Evolutionary conservation across 352 stramenopile genomes (phyloP).

Genomic region (Peronospora farinosa): DNA sequence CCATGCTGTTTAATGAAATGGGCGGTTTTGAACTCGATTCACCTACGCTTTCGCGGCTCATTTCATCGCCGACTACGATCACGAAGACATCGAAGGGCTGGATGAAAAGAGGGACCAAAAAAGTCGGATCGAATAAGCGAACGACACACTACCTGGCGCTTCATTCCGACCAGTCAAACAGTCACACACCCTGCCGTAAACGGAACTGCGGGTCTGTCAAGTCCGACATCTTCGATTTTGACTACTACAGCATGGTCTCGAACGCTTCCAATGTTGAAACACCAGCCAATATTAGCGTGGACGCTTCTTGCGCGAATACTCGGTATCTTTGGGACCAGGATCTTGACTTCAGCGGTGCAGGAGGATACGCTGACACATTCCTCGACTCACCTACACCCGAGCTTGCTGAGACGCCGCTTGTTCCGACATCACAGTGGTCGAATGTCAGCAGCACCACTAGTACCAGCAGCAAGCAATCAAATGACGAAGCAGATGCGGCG

Average conservation of each 20-base stretch:
- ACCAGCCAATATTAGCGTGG: slow-evolving; percentile 51
- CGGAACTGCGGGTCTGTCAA: slow-evolving; percentile 45
- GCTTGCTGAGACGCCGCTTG: slow-evolving; percentile 34
- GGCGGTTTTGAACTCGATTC: slow-evolving; percentile 69
- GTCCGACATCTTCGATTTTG: slow-evolving; percentile 54
- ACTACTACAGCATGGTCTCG: slow-evolving; percentile 16
- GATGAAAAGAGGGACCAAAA: slow-evolving; percentile 16
- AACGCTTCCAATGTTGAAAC: slow-evolving; percentile 38
- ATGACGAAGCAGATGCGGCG: slow-evolving; percentile 10
- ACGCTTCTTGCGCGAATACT: slow-evolving; percentile 29
- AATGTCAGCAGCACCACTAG: slow-evolving; percentile 15
- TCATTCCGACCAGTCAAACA: slow-evolving; percentile 55
- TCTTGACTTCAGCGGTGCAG: slow-evolving; percentile 40
- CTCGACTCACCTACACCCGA: slow-evolving; percentile 70
- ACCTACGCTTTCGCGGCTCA: slow-evolving; percentile 49
- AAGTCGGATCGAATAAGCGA: slow-evolving; percentile 46
- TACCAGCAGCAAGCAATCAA: slow-evolving; percentile 13
- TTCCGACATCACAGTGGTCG: slow-evolving; percentile 21
- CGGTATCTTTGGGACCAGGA: slow-evolving; percentile 58
- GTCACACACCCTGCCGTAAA: slow-evolving; percentile 58
- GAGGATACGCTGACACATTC: slow-evolving; percentile 57
- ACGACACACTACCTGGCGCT: slow-evolving; percentile 44
- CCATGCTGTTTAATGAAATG: slow-evolving; percentile 54
- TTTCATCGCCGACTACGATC: slow-evolving; percentile 21
- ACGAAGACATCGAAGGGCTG: slow-evolving; percentile 39